A percentile compares a stretch with the other conserved stretches of the same genome.
Evolutionary conservation across 1,139 yeast genomes (phyloP).

Genomic region (Debaryomyces coudertii): DNA sequence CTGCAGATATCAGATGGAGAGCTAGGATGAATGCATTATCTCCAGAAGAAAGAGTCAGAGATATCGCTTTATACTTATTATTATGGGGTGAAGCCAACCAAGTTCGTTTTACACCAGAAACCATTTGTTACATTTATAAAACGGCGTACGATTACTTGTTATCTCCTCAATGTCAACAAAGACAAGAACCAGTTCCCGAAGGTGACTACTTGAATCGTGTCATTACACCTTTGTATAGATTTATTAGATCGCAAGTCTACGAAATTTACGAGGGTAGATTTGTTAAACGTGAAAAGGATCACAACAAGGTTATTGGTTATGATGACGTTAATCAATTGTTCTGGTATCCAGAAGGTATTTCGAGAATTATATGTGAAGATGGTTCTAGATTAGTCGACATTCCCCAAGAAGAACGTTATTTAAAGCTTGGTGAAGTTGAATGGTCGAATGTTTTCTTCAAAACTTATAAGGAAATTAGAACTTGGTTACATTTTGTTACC

Average conservation of each 20-base stretch:
- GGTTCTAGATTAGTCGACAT: constrained; percentile 89
- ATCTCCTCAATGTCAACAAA: constrained; percentile 89
- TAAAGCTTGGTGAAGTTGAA: constrained; percentile 86
- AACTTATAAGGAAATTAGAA: constrained; percentile 94
- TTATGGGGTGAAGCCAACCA: constrained; percentile 99
- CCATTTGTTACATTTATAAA: constrained; percentile 89
- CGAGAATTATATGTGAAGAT: constrained; percentile 87
- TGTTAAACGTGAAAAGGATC: constrained; percentile 96
- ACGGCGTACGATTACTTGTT: constrained; percentile 86
- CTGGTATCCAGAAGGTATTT: constrained; percentile 99
- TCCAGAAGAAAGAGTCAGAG: constrained; percentile 81
- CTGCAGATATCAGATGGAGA: constrained; percentile 55
- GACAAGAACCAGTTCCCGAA: constrained; percentile 89
- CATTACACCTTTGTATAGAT: constrained; percentile 89
- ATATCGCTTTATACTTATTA: constrained; percentile 83
- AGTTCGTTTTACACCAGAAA: constrained; percentile 92
- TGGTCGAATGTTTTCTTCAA: constrained; percentile 95
- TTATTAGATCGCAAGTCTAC: constrained; percentile 91
- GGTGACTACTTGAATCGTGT: constrained; percentile 94
- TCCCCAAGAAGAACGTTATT: constrained; percentile 86
- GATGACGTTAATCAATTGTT: constrained; percentile 98
- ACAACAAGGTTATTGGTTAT: constrained; percentile 91
- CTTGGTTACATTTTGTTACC: constrained; percentile 96
- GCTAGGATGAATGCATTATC: constrained; percentile 51
- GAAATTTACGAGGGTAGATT: constrained; percentile 94